Conservation (phyloP, 1,284 basidiomycete genomes). For the Moesziomyces sp. region DNA sequence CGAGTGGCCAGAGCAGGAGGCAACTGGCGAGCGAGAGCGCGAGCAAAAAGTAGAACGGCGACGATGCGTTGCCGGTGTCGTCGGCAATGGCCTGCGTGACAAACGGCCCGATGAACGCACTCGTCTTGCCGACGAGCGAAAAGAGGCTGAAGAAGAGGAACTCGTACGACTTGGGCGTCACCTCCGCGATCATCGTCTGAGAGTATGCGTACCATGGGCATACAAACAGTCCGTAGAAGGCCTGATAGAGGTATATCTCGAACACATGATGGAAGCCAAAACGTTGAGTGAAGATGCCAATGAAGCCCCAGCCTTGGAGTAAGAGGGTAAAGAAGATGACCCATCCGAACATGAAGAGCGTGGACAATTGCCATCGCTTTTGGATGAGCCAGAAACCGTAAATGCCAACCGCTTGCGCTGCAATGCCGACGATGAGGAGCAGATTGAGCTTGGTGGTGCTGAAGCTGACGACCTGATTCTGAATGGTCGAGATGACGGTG, state of each 20-base stretch:
- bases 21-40: slow-evolving; percentile 76
- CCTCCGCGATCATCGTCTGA: slow-evolving; percentile 86
- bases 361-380: slow-evolving; percentile 74
- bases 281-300: slow-evolving; percentile 81
- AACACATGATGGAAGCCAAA: slow-evolving; percentile 71
- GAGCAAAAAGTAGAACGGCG: slow-evolving; percentile 84
- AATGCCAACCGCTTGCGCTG: slow-evolving; percentile 78
- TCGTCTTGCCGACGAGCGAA: slow-evolving; percentile 72
- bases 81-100: slow-evolving; percentile 72
- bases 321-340: slow-evolving; percentile 80
- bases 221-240: slow-evolving; percentile 72
- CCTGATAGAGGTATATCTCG: slow-evolving; percentile 10
- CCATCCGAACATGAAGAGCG: slow-evolving; percentile 74
- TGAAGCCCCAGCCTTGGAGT: slow-evolving; percentile 86
- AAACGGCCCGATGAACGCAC: slow-evolving; percentile 79
- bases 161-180: slow-evolving; percentile 73
- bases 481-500: slow-evolving; percentile 79
- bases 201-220: slow-evolving; percentile 86
- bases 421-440: slow-evolving; percentile 79
- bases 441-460: slow-evolving; percentile 78
- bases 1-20: slow-evolving; percentile 79
- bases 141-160: slow-evolving; percentile 83
- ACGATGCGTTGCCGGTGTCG: slow-evolving; percentile 78
- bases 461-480: slow-evolving; percentile 80
- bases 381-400: slow-evolving; percentile 80